Evolutionary conservation across 192 early-diverging fungal genomes (phyloP), one percentile per base, ranked within the genome.

Genomic region (Gryganskiella cystojenkinii): DNA sequence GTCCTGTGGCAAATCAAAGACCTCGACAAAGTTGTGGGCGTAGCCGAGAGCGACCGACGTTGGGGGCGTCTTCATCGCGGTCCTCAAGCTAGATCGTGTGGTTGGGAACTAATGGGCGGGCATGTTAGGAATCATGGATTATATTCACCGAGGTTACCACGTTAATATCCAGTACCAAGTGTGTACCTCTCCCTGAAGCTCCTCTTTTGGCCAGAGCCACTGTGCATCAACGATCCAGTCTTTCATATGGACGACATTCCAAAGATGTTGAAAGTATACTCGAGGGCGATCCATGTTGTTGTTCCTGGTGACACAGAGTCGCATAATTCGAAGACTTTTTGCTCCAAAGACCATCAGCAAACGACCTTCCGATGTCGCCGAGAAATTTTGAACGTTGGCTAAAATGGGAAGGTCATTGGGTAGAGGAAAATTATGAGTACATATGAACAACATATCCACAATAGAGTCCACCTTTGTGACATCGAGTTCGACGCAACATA

Each of bases 201-300:
- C 63, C 1, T 66, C 83, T 40, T 83, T 64, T 9, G 60, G 62
- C 54, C 71, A 74, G 7, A 93, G 62, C 91, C 92, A 95, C 42
- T 90, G 88, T 4, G 84, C 86, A 62, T 93, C 92, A 54, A 89
- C 84, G 66, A 95, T 91, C 94, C 94, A 95, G 75, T 95, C 92
- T 6, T 70, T 81, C 49, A 88, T 81, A 14, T 85, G 81, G 28
- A 71, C 64, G 20, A 86, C 55, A 10, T 76, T 56, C 57, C 78
- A 58, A 42, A 58, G 25, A 31, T 82, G 31, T 11, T 40, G 56
- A 25, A 87, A 61, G 42, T 62, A 67, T 30, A 31, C 47, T 8
- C 11, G 52, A 33, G 65, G 37, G 3, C 4, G 25, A 25, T 28
- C 14, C 30, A 25, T 43, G 4, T 14, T 40, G 4, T 28, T 33